phyloP scores from a whole-genome alignment of 1,139 yeast genomes.

The Geotrichum phurueaensis region DNA sequence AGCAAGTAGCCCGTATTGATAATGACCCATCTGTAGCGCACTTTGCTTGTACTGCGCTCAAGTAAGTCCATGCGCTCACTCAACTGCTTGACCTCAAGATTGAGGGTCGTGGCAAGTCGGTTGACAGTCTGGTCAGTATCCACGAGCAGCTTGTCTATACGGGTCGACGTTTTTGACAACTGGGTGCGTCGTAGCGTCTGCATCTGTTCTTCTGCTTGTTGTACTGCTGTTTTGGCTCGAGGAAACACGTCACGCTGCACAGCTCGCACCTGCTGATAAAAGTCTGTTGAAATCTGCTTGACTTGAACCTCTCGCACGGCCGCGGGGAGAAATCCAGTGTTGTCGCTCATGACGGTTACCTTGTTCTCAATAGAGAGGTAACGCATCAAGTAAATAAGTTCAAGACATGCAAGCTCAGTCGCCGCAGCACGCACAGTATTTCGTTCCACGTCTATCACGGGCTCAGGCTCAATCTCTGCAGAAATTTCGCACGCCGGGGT shows the following conservation, averaged over 20 bases:
- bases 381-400: not conserved
- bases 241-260: not conserved
- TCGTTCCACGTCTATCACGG: not conserved
- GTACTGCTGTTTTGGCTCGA: not conserved
- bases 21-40: not conserved
- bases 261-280: not conserved
- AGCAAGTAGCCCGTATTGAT: constrained; percentile 24
- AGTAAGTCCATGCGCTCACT: constrained; percentile 59
- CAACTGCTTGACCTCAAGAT: constrained; percentile 64
- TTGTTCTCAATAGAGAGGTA: not conserved
- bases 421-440: not conserved
- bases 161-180: constrained; percentile 14
- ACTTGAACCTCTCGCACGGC: not conserved
- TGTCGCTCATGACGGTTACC: not conserved
- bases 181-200: constrained; percentile 4
- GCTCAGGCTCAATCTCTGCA: not conserved
- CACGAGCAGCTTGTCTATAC: constrained; percentile 38
- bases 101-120: constrained; percentile 75
- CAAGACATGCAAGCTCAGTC: not conserved
- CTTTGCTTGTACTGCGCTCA: constrained; percentile 12
- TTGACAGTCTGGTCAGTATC: constrained; percentile 72
- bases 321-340: not conserved
- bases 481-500: not conserved
- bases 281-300: not conserved
- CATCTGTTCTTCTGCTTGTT: not conserved